These are phyloP conservation scores for Pseudogymnoascus sp. DNA, from an alignment of 2,329 filamentous ascomycete species.

Conservation along the genomic window DNA sequence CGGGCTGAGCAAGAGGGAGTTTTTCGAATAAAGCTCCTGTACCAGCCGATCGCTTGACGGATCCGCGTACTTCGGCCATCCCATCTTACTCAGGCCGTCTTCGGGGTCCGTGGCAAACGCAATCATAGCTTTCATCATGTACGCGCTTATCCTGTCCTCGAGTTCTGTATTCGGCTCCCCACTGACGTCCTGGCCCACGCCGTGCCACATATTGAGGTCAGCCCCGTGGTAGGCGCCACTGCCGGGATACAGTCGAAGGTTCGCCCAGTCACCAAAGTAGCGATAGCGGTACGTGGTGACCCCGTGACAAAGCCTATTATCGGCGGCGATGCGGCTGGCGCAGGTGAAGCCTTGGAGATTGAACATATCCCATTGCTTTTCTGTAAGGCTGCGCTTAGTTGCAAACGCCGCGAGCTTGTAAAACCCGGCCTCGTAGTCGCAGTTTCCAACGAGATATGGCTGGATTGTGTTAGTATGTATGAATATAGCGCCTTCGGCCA, in stretches of 20 bases:
- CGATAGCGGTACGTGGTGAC: conserved; percentile 28
- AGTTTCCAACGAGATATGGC: conserved; percentile 25
- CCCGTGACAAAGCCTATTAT: conserved; percentile 12
- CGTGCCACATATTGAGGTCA: conserved; percentile 25
- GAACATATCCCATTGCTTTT: conserved; percentile 23
- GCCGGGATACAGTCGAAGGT: conserved; percentile 20
- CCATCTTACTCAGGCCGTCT: conserved; percentile 19
- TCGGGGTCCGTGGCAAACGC: conserved; percentile 28
- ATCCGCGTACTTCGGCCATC: conserved; percentile 15
- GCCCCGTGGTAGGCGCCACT: conserved; percentile 26
- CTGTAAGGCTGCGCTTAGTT: conserved; percentile 15
- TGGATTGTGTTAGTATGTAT: background rate
- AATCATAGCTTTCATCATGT: conserved; percentile 25
- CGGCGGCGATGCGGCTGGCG: conserved; percentile 18
- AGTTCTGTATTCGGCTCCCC: conserved; percentile 12
- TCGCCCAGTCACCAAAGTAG: conserved; percentile 26
- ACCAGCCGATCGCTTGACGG: background rate
- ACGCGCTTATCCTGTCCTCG: conserved; percentile 14
- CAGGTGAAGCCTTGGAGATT: conserved; percentile 28
- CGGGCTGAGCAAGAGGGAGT: background rate
- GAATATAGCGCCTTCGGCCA: background rate
- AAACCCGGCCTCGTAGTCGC: conserved; percentile 28
- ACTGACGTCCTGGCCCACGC: conserved; percentile 22
- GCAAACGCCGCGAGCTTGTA: conserved; percentile 22
- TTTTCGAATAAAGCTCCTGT: background rate